Evolutionary conservation across 2,329 filamentous ascomycete genomes (phyloP), one percentile per base, ranked within the genome.

Genomic region (Exophiala mesophila): DNA sequence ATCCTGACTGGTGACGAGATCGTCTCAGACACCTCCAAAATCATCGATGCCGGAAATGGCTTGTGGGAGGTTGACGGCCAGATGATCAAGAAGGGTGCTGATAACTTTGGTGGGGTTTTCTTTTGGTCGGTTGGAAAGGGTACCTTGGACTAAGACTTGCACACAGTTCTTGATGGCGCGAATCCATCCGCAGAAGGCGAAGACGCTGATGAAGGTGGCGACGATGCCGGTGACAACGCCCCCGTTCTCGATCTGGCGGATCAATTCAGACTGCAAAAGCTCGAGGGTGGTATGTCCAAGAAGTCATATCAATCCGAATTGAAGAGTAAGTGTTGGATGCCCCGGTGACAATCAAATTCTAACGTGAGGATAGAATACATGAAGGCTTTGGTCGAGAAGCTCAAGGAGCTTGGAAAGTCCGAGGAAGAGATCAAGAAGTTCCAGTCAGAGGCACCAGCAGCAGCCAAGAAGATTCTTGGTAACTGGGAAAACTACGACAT

Each of bases 401-500:
- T 94, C 57, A 74, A 80, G 68, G 77, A 73, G 53, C 79, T 74
- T 52, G 73, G 73, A 52, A 77, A 78, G 26, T 58, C 71, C 47
- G 77, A 78, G 1, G 83, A 83, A 10, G 76, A 80, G 49, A 73
- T 96, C 69, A 78, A 80, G 57, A 76, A 74, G 15, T 96, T 96
- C 72, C 83, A 95, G 78, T 78, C 74, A 56, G 82, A 81, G 58
- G 89, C 88, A 46, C 64, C 72, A 53, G 69, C 55, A 42, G 94
- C 79, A 64, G 83, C 86, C 69, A 95, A 94, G 78, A 83, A 87
- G 75, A 80, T 78, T 63, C 76, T 95, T 55, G 73, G 83, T 66
- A 90, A 87, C 73, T 95, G 95, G 78, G 89, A 94, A 75, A 87
- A 97, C 76, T 94, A 83, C 68, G 90, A 97, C 69, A 90, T 96